Conservation (phyloP, 805 yeast species). For the Babjeviella inositovora region DNA sequence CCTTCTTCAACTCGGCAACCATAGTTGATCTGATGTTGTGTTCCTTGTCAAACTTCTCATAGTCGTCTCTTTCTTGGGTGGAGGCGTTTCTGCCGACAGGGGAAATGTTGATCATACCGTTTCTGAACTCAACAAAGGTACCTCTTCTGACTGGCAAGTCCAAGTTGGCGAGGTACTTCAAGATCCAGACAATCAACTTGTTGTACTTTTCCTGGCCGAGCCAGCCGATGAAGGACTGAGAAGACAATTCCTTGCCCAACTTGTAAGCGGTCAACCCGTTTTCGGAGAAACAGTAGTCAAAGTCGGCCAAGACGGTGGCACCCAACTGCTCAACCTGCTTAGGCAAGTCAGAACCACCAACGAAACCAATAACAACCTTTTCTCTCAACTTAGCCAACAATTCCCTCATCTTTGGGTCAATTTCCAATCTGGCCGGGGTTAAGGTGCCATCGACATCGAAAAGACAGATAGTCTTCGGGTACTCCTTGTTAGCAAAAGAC, state of each 20-base stretch:
- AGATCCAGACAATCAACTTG: conserved; percentile 70
- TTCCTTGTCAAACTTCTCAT: conserved; percentile 67
- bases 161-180: conserved; percentile 68
- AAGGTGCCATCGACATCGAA: conserved; percentile 98
- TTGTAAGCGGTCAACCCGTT: conserved; percentile 97
- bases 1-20: conserved; percentile 71
- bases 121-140: conserved; percentile 96
- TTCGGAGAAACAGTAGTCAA: conserved; percentile 94
- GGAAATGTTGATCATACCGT: conserved; percentile 97
- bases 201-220: conserved; percentile 92
- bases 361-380: conserved; percentile 92
- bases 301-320: conserved; percentile 53
- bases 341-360: conserved; percentile 90
- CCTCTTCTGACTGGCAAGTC: conserved; percentile 97
- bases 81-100: conserved; percentile 98
- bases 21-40: conserved; percentile 72
- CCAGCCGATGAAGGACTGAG: conserved; percentile 92
- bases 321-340: conserved; percentile 97
- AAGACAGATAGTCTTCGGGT: conserved; percentile 76
- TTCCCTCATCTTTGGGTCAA: conserved; percentile 65
- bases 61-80: conserved; percentile 85
- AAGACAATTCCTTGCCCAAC: conserved; percentile 72
- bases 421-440: conserved; percentile 84
- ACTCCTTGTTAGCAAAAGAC: conserved; percentile 61
- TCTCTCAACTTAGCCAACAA: conserved; percentile 64